Evolutionary conservation across 345 rosid genomes (phyloP), one percentile per base, ranked within the genome.

Genomic region (Hibiscus trionum): DNA sequence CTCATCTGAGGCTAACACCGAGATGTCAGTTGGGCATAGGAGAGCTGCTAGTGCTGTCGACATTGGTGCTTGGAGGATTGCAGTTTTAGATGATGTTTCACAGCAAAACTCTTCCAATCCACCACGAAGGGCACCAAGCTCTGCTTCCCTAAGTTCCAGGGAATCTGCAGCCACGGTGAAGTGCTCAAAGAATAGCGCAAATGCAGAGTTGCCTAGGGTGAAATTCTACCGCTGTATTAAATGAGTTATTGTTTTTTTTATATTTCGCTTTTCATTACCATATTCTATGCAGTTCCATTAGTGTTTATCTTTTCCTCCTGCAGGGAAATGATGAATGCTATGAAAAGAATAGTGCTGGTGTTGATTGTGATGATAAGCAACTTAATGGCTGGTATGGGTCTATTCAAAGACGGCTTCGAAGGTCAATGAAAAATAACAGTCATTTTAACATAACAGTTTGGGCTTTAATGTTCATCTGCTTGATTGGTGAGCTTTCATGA

Each of bases 371-470:
- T 61, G 86, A 89, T 56, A 93, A 93, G 80, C 96, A 82, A 77
- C 91, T 89, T 27, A 77, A 88, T 73, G 93, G 98, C 65, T 93
- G 98, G 96, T 85, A 88, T 81, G 97, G 97, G 77, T 88, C 93
- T 62, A 10, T 91, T 49, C 93, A 89, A 77, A 88, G 97, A 71
- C 96, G 77, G 71, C 86, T 90, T 66, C 97, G 88, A 73, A 85
- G 92, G 77, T 90, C 96, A 57, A 82, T 89, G 88, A 93, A 83
- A 76, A 88, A 88, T 80, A 76, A 86, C 77, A 90, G 88, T 68
- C 77, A 86, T 10, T 72, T 79, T 75, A 86, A 82, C 66, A 69
- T 88, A 55, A 72, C 83, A 42, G 61, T 89, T 68, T 88, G 78
- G 82, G 61, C 83, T 71, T 75, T 83, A 69, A 65, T 91, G 78